Evolutionary conservation across 306 rosid genomes (phyloP), one percentile per base, ranked within the genome.

Genomic region (Cucumis melo): DNA sequence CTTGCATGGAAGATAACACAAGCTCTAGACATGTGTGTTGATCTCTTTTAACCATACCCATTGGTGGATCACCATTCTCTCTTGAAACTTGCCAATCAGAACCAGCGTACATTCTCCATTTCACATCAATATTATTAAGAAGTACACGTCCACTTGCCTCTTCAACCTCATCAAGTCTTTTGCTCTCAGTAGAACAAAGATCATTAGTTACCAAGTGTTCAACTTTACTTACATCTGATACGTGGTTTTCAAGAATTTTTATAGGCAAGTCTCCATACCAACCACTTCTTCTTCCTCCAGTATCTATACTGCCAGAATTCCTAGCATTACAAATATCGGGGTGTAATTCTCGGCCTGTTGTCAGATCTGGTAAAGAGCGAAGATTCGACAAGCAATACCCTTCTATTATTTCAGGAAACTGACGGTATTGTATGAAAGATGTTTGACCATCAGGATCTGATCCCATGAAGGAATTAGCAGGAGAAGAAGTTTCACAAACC

Each of bases 61-160:
- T 75, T 44, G 86, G 79, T 46, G 42, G 84, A 75, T 77, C 88
- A 73, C 78, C 88, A 80, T 68, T 77, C 73, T 73, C 86, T 66
- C 41, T 77, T 34, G 81, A 84, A 80, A 82, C 86, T 68, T 55
- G 79, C 89, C 89, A 90, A 79, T 94, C 97, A 80, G 84, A 87
- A 76, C 98, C 98, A 71, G 91, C 88, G 85, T 80, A 79, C 88
- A 94, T 85, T 85, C 80, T 94, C 97, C 97, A 94, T 77, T 88
- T 87, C 62, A 94, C 76, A 83, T 94, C 89, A 77, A 94, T 86
- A 78, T 88, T 84, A 61, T 83, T 86, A 70, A 94, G 83, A 87
- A 86, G 82, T 71, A 94, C 86, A 62, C 93, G 80, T 79, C 97
- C 98, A 72, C 84, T 82, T 50, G 81, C 64, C 82, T 89, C 82